Conservation (phyloP, 768 basidiomycete species). For the Crucibulum laeve region DNA sequence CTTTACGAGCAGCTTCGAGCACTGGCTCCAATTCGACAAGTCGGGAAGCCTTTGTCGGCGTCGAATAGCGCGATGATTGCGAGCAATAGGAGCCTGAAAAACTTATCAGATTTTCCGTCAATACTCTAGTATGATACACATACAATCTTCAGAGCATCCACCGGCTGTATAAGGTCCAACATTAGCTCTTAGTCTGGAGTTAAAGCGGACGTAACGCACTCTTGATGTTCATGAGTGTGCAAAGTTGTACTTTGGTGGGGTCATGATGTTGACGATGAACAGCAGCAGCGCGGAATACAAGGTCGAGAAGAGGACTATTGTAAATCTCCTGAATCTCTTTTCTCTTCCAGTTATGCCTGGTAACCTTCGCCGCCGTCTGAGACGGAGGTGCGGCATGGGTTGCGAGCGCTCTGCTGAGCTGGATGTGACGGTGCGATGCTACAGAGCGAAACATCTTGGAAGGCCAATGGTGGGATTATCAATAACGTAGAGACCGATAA, state of each 20-base stretch:
- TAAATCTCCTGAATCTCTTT: conserved; percentile 84
- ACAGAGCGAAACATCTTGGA: conserved; percentile 59
- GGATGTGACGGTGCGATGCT: conserved; percentile 19
- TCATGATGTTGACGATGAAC: conserved; percentile 87
- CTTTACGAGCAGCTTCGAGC: conserved; percentile 85
- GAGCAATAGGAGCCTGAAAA: conserved; percentile 89
- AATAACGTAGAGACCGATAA: conserved; percentile 31
- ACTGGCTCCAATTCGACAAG: conserved; percentile 90
- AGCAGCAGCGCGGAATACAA: conserved; percentile 81
- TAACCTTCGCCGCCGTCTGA: conserved; percentile 18
- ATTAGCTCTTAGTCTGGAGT: conserved; percentile 13
- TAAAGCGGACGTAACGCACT: conserved; percentile 50
- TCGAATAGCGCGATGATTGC: conserved; percentile 91
- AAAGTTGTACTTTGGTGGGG: conserved; percentile 88
- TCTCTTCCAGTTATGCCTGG: conserved; percentile 68
- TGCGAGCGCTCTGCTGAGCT: conserved; percentile 49
- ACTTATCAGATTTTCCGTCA: neutral
- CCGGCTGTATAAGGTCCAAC: conserved; percentile 53
- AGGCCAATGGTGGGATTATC: conserved; percentile 36
- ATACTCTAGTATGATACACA: conserved; percentile 16
- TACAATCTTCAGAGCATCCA: conserved; percentile 94
- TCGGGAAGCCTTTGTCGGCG: conserved; percentile 83
- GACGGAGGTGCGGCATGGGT: conserved; percentile 45
- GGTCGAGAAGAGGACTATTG: conserved; percentile 80
- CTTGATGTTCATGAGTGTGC: conserved; percentile 98